phyloP scores from a whole-genome alignment of 352 stramenopile species.

The Sclerospora graminicola region DNA sequence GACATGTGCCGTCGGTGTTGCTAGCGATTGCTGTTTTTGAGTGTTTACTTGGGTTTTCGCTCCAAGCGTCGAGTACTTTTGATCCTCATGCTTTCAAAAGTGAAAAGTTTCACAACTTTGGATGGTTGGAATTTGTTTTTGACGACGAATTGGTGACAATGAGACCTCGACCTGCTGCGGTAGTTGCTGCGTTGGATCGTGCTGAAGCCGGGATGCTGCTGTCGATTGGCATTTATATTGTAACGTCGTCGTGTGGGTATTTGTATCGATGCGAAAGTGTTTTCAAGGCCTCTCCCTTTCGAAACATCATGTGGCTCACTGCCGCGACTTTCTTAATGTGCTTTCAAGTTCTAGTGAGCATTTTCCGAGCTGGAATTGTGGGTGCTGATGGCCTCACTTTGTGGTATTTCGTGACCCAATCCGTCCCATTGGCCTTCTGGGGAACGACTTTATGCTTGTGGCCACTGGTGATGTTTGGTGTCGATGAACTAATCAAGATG shows the following conservation, averaged over 20 bases:
- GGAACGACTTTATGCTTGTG: slow-evolving; percentile 31
- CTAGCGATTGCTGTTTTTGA: slow-evolving; percentile 57
- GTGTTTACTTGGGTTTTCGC: slow-evolving; percentile 54
- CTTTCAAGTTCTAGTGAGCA: slow-evolving; percentile 38
- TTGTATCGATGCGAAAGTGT: slow-evolving; percentile 73
- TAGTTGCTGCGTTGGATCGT: slow-evolving; percentile 54
- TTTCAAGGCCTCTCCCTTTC: slow-evolving; percentile 47
- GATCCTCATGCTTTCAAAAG: slow-evolving; percentile 6
- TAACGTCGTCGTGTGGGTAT: slow-evolving; percentile 64
- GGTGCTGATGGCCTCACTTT: slow-evolving; percentile 43
- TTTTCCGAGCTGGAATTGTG: slow-evolving; percentile 30
- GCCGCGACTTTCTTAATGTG: slow-evolving; percentile 28
- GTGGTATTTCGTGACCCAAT: slow-evolving; percentile 30
- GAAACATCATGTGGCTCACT: slow-evolving; percentile 58
- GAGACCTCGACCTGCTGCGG: slow-evolving; percentile 30
- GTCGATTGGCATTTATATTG: slow-evolving; percentile 48
- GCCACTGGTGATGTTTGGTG: slow-evolving; percentile 42
- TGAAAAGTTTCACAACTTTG: slow-evolving; percentile 21
- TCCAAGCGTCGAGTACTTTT: slow-evolving; percentile 23
- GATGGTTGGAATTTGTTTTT: slow-evolving; percentile 59
- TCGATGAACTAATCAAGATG: slow-evolving; percentile 64
- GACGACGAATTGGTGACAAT: slow-evolving; percentile 33
- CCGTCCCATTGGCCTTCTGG: slow-evolving; percentile 62
- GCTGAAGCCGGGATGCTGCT: slow-evolving; percentile 71
- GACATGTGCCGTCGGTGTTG: slow-evolving; percentile 56